Evolutionary conservation across 129 eudicot species (phyloP).

Genomic region (Escallonia rubra): DNA sequence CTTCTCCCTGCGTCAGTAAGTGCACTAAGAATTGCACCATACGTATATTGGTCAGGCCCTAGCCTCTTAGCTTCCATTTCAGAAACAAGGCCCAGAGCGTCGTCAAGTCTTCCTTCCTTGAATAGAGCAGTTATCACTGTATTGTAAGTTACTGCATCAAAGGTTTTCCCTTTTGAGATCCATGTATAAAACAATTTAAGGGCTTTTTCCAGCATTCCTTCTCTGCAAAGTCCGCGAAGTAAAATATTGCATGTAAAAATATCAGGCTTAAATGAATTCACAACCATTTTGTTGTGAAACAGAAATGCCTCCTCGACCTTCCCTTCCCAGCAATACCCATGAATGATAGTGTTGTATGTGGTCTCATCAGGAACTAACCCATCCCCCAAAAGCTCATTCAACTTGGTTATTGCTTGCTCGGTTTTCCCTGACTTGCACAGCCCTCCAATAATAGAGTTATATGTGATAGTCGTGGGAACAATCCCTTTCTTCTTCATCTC

Average conservation of each 20-base stretch:
- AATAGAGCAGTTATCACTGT: slow-evolving; percentile 71
- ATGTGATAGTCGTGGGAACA: slow-evolving; percentile 48
- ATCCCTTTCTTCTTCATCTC: slow-evolving; percentile 67
- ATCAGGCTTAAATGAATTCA: slow-evolving; percentile 67
- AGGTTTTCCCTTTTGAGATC: slow-evolving; percentile 51
- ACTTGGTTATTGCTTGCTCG: slow-evolving; percentile 47
- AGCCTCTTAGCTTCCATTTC: slow-evolving; percentile 66
- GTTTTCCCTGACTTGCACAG: slow-evolving; percentile 68
- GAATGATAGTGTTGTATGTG: slow-evolving; percentile 71
- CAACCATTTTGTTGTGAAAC: slow-evolving; percentile 73
- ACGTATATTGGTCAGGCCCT: slow-evolving; percentile 69
- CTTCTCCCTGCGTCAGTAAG: slow-evolving; percentile 50
- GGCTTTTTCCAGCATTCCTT: slow-evolving; percentile 79
- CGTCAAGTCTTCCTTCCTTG: slow-evolving; percentile 65
- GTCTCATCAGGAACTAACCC: slow-evolving; percentile 72
- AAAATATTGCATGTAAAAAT: slow-evolving; percentile 71
- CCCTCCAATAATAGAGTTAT: slow-evolving; percentile 65
- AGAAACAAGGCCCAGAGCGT: slow-evolving; percentile 50
- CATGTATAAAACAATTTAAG: slow-evolving; percentile 60
- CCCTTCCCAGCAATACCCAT: slow-evolving; percentile 75
- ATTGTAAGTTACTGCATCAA: slow-evolving; percentile 75
- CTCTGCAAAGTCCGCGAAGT: slow-evolving; percentile 73
- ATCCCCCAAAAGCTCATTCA: slow-evolving; percentile 65
- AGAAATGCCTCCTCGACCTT: slow-evolving; percentile 77
- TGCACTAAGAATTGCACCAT: slow-evolving; percentile 49